phyloP scores from a whole-genome alignment of 371 early-diverging fungal genomes.

The Coemansia sp. region DNA sequence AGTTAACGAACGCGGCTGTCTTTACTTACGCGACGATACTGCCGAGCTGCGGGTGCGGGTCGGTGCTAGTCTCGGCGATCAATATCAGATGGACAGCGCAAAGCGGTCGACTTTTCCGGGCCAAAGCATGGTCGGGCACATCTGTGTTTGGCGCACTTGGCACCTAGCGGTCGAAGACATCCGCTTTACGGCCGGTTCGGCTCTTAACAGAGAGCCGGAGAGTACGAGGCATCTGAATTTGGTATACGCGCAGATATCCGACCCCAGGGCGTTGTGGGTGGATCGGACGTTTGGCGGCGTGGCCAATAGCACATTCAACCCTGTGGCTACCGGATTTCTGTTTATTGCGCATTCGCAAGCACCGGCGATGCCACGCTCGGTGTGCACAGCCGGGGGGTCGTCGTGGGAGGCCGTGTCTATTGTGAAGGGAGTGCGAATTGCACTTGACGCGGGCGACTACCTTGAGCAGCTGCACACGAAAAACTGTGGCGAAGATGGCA shows the following conservation, averaged over 20 bases:
- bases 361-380: constrained; percentile 1
- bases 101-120: constrained; percentile 15
- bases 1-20: constrained; percentile 22
- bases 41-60: constrained; percentile 12
- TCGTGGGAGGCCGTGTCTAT: constrained; percentile 1
- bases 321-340: constrained; percentile 3
- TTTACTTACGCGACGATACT: constrained; percentile 32
- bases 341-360: constrained; percentile 22
- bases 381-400: not conserved
- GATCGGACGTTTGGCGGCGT: constrained; percentile 28
- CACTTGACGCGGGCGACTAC: not conserved
- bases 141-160: constrained; percentile 34
- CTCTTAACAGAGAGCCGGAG: constrained; percentile 53
- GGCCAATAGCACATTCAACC: not conserved
- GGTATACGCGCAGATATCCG: constrained; percentile 16
- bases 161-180: constrained; percentile 14
- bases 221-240: constrained; percentile 15
- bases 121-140: constrained; percentile 29
- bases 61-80: not conserved
- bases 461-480: not conserved
- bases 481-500: not conserved
- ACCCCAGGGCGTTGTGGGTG: constrained; percentile 5
- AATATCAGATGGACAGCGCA: not conserved
- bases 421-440: not conserved
- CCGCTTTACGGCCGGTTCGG: not conserved